Base-by-base conservation (phyloP, 352 stramenopile species). In the Phytopythium helicoides region DNA sequence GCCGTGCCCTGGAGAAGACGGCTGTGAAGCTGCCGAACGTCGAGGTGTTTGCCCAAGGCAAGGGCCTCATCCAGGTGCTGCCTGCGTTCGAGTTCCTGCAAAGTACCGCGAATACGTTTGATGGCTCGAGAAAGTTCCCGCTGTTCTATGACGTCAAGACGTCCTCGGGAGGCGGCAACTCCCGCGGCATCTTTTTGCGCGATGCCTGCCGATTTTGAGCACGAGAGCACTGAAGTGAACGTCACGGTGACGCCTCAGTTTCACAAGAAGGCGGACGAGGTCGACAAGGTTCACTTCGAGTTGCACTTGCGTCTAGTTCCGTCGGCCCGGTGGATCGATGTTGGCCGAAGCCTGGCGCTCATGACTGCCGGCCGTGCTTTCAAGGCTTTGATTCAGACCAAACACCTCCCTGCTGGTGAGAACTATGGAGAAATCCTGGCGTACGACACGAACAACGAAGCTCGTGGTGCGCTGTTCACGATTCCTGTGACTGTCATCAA, bases 401-500 rank as follows among this genome's bases (percentile, higher is more conserved):
- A 86, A 18, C 49, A 85, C 47, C 56, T 98, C 18, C 49, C 68
- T 12, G 56, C 73, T 25, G 94, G 92, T 16, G 70, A 96, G 18
- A 89, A 97, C 63, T 94, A 81, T 52, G 86, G 78, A 0, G 84
- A 91, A 56, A 87, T 98, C 33, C 54, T 85, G 23, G 94, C 82
- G 8, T 92, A 85, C 56, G 81, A 92, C 58, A 76, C 74, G 14
- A 62, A 75, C 45, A 74, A 94, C 45, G 64, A 81, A 33, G 56
- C 58, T 37, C 66, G 75, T 23, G 89, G 88, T 0, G 52, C 83
- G 5, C 28, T 98, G 15, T 99, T 98, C 55, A 81, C 64, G 34
- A 84, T 98, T 31, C 94, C 94, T 0, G 89, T 99, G 28, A 94
- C 75, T 22, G 79, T 97, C 16, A 82, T 97, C 41, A 93, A 93